These are phyloP conservation scores for Myxozyma melibiosi DNA, from an alignment of 805 yeast genomes.

Conservation along the genomic window DNA sequence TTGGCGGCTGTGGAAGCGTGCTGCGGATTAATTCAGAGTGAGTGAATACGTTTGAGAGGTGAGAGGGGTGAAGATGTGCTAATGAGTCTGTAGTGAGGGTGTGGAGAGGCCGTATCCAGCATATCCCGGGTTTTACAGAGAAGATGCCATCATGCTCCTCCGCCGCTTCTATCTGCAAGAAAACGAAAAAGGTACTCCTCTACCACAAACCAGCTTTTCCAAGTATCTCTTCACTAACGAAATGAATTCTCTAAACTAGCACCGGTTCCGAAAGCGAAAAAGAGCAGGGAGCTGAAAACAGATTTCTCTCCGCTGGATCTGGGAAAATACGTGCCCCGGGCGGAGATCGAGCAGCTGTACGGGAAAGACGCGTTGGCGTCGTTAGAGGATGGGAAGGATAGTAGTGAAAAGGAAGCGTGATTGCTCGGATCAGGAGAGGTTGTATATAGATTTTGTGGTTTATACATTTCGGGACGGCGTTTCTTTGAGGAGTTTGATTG, in stretches of 20 bases:
- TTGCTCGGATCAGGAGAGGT: not conserved
- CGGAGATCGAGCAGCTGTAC: constrained; percentile 31
- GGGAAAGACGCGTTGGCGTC: constrained; percentile 40
- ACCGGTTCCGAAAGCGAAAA: constrained; percentile 76
- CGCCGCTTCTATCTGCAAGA: constrained; percentile 84
- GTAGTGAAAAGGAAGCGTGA: not conserved
- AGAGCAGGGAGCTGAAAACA: constrained; percentile 55
- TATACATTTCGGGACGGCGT: not conserved
- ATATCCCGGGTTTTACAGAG: constrained; percentile 75
- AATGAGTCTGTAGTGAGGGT: constrained; percentile 6
- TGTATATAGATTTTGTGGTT: not conserved
- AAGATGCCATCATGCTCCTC: constrained; percentile 79
- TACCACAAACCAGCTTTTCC: not conserved
- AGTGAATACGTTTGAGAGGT: constrained; percentile 12
- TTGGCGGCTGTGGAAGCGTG: constrained; percentile 96
- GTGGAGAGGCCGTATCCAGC: constrained; percentile 42
- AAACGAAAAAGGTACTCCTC: constrained; percentile 54
- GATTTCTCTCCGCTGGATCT: constrained; percentile 40
- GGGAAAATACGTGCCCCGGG: constrained; percentile 22
- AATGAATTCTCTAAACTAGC: constrained; percentile 46
- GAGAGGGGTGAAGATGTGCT: not conserved
- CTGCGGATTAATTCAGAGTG: constrained; percentile 57
- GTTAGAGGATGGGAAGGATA: not conserved
- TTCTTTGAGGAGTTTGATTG: not conserved
- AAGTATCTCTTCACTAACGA: not conserved